Evolutionary conservation across 345 rosid species (phyloP).

Genomic region (Clarkia xantiana): DNA sequence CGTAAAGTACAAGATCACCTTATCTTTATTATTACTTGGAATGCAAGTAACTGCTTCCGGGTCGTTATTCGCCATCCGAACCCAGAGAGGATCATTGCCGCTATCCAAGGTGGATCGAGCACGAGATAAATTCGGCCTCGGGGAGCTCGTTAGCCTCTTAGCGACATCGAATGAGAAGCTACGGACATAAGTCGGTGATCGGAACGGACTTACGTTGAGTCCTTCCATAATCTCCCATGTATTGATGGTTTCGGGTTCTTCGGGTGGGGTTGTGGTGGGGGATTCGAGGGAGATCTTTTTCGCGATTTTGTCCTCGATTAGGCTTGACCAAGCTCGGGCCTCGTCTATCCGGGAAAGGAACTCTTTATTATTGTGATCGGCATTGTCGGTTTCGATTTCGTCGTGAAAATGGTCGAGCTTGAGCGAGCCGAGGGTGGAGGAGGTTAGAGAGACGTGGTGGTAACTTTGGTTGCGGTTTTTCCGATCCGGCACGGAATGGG

Average conservation of each 20-base stretch:
- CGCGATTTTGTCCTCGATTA: too few relatives aligned
- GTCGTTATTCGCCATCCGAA: slow-evolving; percentile 31
- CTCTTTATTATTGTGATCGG: too few relatives aligned
- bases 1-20: slow-evolving; percentile 56
- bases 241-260: slow-evolving; percentile 91
- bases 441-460: background rate
- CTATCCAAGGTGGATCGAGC: too few relatives aligned
- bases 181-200: slow-evolving; percentile 29
- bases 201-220: slow-evolving; percentile 39
- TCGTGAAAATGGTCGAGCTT: background rate
- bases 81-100: slow-evolving; percentile 26
- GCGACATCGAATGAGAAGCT: slow-evolving; percentile 64
- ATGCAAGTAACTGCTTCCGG: too few relatives aligned
- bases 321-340: too few relatives aligned
- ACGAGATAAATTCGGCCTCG: too few relatives aligned
- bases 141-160: background rate
- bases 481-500: background rate
- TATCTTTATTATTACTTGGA: slow-evolving; percentile 17
- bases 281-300: too few relatives aligned
- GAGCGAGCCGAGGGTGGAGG: background rate
- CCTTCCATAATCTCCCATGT: slow-evolving; percentile 94
- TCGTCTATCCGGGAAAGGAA: background rate
- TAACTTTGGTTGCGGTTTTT: background rate
- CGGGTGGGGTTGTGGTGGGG: slow-evolving; percentile 31
- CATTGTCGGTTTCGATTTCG: too few relatives aligned